Percentiles rank a stretch among this genome's conserved stretches.
Conservation (phyloP, 192 early-diverging fungal species). For the Coemansia sp. region DNA sequence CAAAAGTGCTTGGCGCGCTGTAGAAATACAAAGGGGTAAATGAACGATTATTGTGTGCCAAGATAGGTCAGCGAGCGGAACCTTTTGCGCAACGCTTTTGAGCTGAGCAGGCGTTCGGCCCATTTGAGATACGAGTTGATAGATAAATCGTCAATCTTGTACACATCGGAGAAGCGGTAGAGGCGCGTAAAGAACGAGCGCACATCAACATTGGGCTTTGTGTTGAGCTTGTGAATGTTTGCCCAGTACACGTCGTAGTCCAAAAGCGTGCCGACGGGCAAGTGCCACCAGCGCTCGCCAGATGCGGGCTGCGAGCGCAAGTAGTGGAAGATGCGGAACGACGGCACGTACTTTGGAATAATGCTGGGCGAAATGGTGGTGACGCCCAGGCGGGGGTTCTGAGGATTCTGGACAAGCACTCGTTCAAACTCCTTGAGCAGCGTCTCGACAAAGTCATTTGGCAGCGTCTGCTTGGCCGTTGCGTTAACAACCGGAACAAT, state of each 20-base stretch:
- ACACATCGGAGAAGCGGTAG: slow-evolving; percentile 33
- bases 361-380: slow-evolving; percentile 64
- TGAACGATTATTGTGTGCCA: slow-evolving; percentile 6
- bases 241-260: slow-evolving; percentile 55
- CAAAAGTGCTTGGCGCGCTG: background rate
- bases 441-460: slow-evolving; percentile 34
- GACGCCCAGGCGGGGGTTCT: slow-evolving; percentile 20
- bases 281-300: background rate
- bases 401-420: slow-evolving; percentile 18
- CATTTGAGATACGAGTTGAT: slow-evolving; percentile 40
- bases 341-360: slow-evolving; percentile 63
- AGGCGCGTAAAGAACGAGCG: slow-evolving; percentile 22
- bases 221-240: slow-evolving; percentile 33
- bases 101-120: slow-evolving; percentile 32
- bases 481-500: background rate
- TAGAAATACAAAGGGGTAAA: slow-evolving; percentile 6
- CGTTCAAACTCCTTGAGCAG: slow-evolving; percentile 40
- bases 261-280: slow-evolving; percentile 33
- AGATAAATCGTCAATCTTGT: slow-evolving; percentile 30
- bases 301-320: background rate
- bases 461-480: slow-evolving; percentile 6
- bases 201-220: background rate
- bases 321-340: slow-evolving; percentile 63
- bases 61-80: slow-evolving; percentile 39
- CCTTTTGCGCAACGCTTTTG: slow-evolving; percentile 27